Evolutionary conservation across 2,329 filamentous ascomycete species (phyloP), one percentile per base, ranked within the genome.

Genomic region (Pseudopithomyces chartarum): DNA sequence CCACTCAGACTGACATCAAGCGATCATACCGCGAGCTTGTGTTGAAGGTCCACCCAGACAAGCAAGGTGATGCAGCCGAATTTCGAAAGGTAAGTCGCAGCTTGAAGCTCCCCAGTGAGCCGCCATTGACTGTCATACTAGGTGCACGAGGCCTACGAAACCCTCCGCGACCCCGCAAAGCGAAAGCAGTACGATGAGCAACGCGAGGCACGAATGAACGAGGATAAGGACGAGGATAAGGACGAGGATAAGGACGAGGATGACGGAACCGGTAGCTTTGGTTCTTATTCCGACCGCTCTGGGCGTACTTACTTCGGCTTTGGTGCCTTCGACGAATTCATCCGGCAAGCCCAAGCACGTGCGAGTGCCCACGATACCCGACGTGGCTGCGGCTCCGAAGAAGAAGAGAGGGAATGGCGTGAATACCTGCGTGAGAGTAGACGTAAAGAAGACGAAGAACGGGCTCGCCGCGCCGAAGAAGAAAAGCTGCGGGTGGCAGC

Each of bases 21-120:
- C 36, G 17, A 2, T 38, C 48, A 8, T 43, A 43, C 17, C 38
- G n/a, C 36, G 15, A 26, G 17, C 38, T 51, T 20, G 26, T 43
- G 12, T 7, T 43, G 17, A 39, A 42, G 38, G 6, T 12, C 4
- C 48, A 51, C 38, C 38, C 48, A 3, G 48, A 51, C 23, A 51
- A 51, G 22, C 22, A 42, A 10, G 46, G 34, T 23, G 36, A 42
- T 17, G 22, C 48, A 7, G 48, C 48, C 10, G 36, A 42, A 8
- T 51, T 51, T n/a, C 48, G 48, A 8, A 51, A 51, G 48, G 48
- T 51, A 17, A 17, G 47, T n/a, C 20, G 10, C 20, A 23, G 22
- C 11, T 13, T 3, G 12, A 2, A 1, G n/a, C 17, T 19, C 2
- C 1, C 39, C 17, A 13, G 8, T 40, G 3, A 44, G 6, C 22